phyloP scores from a whole-genome alignment of 1,284 basidiomycete genomes.

The Tilletia caries region DNA sequence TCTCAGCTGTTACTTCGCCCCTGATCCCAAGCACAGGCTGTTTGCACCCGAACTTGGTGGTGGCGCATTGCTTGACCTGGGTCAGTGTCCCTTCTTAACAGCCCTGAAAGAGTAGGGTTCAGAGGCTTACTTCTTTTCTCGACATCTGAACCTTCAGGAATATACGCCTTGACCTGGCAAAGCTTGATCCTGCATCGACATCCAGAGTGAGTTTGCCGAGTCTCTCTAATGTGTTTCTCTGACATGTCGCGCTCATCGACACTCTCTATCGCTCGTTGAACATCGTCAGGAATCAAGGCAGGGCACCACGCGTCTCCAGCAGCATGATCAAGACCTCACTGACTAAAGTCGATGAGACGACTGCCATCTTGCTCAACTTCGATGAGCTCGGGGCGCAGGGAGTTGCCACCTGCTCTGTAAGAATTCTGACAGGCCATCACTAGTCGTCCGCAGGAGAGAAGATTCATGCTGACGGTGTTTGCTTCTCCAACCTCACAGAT shows the following conservation, averaged over 20 bases:
- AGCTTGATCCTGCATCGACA: conserved; percentile 34
- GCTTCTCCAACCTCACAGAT: not conserved
- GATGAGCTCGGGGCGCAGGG: conserved; percentile 52
- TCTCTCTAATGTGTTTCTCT: too few relatives aligned
- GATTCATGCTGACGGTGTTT: too few relatives aligned
- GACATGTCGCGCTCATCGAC: too few relatives aligned
- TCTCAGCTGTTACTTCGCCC: conserved; percentile 27
- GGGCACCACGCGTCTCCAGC: conserved; percentile 58
- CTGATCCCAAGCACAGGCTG: conserved; percentile 68
- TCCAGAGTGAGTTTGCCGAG: conserved; percentile 24
- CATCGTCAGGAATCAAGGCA: conserved; percentile 59
- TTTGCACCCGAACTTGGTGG: conserved; percentile 77
- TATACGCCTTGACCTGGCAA: conserved; percentile 50
- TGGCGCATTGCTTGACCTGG: conserved; percentile 73
- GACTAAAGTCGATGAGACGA: conserved; percentile 75
- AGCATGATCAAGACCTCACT: conserved; percentile 68
- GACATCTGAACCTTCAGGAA: conserved; percentile 17
- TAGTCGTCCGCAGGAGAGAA: too few relatives aligned
- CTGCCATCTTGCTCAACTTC: conserved; percentile 74
- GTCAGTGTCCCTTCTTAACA: conserved; percentile 20
- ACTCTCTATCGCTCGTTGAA: not conserved
- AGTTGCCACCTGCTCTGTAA: conserved; percentile 19
- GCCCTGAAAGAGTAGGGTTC: not conserved
- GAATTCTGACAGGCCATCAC: too few relatives aligned
- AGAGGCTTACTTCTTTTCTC: too few relatives aligned